Evolutionary conservation across 768 basidiomycete genomes (phyloP).

Genomic region (Trametopsis cervina): DNA sequence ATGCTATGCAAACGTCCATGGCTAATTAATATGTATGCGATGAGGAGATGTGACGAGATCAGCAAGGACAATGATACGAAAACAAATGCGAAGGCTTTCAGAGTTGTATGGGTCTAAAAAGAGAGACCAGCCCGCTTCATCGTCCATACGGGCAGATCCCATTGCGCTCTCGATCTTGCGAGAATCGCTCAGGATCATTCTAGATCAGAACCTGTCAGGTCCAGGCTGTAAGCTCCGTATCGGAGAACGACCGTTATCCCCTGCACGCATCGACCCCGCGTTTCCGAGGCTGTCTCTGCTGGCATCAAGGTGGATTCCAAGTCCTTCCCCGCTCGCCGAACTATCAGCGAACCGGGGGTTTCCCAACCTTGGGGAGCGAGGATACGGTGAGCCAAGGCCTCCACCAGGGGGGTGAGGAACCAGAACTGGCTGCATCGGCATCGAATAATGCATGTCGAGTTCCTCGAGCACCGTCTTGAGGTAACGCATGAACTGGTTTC

Average conservation of each 20-base stretch:
- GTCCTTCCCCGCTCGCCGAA: conserved; percentile 1
- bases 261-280: conserved; percentile 9
- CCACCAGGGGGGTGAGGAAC: conserved; percentile 28
- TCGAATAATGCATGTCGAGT: conserved; percentile 60
- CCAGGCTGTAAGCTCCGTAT: conserved; percentile 12
- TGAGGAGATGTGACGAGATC: too few species aligned
- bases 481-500: conserved; percentile 70
- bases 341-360: neutral
- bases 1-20: too few species aligned
- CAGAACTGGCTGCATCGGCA: conserved; percentile 69
- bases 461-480: conserved; percentile 68
- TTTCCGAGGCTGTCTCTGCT: conserved; percentile 12
- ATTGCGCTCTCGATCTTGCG: too few species aligned
- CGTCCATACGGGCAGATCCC: too few species aligned
- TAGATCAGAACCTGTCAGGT: conserved; percentile 12
- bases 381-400: conserved; percentile 11
- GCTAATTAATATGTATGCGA: too few species aligned
- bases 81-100: too few species aligned
- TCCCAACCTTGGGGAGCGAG: conserved; percentile 1
- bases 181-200: too few species aligned
- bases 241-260: conserved; percentile 7
- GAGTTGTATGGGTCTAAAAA: too few species aligned
- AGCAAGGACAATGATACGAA: too few species aligned
- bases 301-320: conserved; percentile 3
- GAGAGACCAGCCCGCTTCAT: too few species aligned